Percentiles rank a stretch among this genome's conserved stretches.
phyloP scores from a whole-genome alignment of 805 yeast species.

The Kodamaea fukazawae region DNA sequence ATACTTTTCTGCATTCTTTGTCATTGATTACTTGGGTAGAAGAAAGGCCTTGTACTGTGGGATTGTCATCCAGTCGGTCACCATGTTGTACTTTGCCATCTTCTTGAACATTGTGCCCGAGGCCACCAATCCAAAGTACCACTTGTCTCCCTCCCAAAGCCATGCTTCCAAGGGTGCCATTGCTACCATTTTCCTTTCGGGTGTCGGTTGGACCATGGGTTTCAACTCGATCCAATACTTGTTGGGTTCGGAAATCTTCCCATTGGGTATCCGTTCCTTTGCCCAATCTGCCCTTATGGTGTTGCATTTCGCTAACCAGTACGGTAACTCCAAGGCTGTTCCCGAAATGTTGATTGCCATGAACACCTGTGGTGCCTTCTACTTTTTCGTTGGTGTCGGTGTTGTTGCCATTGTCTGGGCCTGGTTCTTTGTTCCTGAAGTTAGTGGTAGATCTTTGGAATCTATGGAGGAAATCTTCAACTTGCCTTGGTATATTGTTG shows the following conservation, averaged over 20 bases:
- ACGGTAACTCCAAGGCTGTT: constrained; percentile 54
- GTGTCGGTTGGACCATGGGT: constrained; percentile 60
- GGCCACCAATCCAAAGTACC: constrained; percentile 31
- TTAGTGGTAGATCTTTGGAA: constrained; percentile 50
- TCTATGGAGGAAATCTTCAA: constrained; percentile 50
- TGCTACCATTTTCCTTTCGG: constrained; percentile 48
- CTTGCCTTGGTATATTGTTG: constrained; percentile 58
- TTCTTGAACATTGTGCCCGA: constrained; percentile 25
- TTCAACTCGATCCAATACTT: constrained; percentile 57
- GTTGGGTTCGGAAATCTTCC: constrained; percentile 54
- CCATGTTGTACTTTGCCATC: constrained; percentile 22
- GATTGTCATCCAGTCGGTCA: constrained; percentile 17
- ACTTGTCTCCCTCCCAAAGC: constrained; percentile 27
- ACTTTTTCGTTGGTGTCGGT: constrained; percentile 46
- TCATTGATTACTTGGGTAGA: constrained; percentile 24
- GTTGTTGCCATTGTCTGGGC: constrained; percentile 42
- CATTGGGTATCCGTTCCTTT: constrained; percentile 47
- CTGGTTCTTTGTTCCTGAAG: constrained; percentile 52
- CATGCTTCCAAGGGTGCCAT: constrained; percentile 48
- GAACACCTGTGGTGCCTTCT: constrained; percentile 50
- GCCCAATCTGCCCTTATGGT: constrained; percentile 54
- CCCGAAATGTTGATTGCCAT: constrained; percentile 49
- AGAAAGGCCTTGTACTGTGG: constrained; percentile 21
- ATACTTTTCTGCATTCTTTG: constrained; percentile 22
- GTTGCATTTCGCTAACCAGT: constrained; percentile 56